A percentile compares a stretch with the other conserved stretches of the same genome.
Conservation (phyloP, 768 basidiomycete genomes). For the Holtermannia corniformis region DNA sequence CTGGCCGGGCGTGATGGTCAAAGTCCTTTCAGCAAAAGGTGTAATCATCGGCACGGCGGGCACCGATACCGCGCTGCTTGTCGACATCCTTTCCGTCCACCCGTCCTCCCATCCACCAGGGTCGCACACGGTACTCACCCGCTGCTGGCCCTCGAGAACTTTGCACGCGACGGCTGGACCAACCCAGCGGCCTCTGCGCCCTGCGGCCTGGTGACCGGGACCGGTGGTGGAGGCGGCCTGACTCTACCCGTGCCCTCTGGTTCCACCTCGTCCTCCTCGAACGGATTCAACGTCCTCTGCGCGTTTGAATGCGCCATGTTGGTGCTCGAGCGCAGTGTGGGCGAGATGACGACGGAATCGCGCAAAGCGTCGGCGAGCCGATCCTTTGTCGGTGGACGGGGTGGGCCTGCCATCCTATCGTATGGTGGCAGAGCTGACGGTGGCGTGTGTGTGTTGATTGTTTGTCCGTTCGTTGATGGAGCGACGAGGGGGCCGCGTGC, state of each 20-base stretch:
- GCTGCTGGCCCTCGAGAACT: constrained; percentile 15
- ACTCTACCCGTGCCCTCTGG: constrained; percentile 11
- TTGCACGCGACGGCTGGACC: constrained; percentile 10
- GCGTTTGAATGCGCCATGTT: background rate
- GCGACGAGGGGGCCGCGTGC: background rate
- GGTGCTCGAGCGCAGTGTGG: background rate
- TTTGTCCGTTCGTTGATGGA: background rate
- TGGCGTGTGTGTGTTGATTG: background rate
- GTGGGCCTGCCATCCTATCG: background rate
- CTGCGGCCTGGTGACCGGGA: no score
- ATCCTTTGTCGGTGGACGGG: background rate
- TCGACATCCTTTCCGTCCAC: no score
- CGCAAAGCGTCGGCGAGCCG: background rate
- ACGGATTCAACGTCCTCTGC: constrained; percentile 9
- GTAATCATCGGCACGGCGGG: no score
- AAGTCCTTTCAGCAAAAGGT: no score
- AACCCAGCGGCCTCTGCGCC: constrained; percentile 7
- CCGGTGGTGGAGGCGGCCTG: constrained; percentile 5
- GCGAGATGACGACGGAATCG: background rate
- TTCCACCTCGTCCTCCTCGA: constrained; percentile 23
- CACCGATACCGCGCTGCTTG: no score
- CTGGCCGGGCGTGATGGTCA: background rate
- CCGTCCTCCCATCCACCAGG: no score
- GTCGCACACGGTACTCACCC: constrained; percentile 24
- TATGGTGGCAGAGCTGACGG: no score